Conservation (phyloP, 2,329 filamentous ascomycete species). For the Pseudogymnoascus sp. region DNA sequence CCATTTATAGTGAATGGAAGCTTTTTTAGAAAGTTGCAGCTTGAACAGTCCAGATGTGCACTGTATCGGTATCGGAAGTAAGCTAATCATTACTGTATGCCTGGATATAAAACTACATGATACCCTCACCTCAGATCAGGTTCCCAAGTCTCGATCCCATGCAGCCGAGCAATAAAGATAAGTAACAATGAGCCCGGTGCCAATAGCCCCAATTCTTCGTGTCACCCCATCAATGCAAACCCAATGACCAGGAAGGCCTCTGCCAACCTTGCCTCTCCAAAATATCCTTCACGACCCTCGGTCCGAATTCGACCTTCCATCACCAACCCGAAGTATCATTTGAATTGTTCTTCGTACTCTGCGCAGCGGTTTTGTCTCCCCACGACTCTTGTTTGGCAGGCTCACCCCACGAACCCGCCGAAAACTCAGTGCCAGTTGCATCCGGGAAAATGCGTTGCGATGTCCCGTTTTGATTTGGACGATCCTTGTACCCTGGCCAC, state of each 20-base stretch:
- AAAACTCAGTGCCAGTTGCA: slow-evolving; percentile 15
- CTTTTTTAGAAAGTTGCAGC: not conserved
- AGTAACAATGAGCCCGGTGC: not conserved
- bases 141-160: not conserved
- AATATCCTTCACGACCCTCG: not conserved
- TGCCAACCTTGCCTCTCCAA: not conserved
- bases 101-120: not conserved
- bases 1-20: not conserved
- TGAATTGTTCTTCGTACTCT: slow-evolving; percentile 1
- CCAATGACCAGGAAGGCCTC: not conserved
- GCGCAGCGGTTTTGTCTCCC: slow-evolving; percentile 11
- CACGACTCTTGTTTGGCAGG: not conserved
- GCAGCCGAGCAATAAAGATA: not conserved
- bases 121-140: not conserved
- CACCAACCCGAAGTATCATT: slow-evolving; percentile 4
- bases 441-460: not conserved
- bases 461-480: slow-evolving; percentile 5
- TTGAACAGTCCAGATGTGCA: not conserved
- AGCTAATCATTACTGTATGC: not conserved
- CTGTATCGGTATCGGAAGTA: not conserved
- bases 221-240: not conserved
- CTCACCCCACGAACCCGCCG: slow-evolving; percentile 19
- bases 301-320: not conserved
- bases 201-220: not conserved
- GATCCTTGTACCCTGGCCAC: slow-evolving; percentile 1